Evolutionary conservation across 2,329 filamentous ascomycete species (phyloP).

Genomic region (Fusarium setosum): DNA sequence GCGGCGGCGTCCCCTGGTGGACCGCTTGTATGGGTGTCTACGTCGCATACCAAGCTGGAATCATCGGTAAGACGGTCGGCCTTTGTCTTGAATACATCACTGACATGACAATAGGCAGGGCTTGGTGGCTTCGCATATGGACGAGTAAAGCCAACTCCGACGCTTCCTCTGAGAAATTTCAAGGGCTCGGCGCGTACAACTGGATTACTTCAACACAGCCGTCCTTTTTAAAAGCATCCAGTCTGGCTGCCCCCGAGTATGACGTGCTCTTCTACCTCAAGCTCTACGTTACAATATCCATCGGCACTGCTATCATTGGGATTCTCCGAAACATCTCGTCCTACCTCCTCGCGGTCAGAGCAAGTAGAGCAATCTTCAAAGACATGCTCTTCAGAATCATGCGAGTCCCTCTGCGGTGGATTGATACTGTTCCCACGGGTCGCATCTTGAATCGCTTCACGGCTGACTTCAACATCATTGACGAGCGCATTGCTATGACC

Average conservation of each 20-base stretch:
- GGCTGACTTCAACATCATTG: slow-evolving; percentile 78
- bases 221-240: slow-evolving; percentile 52
- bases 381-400: slow-evolving; percentile 74
- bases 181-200: slow-evolving; percentile 47
- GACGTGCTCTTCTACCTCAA: slow-evolving; percentile 72
- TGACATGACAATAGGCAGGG: slow-evolving; percentile 52
- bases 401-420: slow-evolving; percentile 77
- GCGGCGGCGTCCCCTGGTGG: slow-evolving; percentile 74
- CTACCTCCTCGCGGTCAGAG: slow-evolving; percentile 72
- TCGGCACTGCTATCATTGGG: slow-evolving; percentile 67
- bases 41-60: slow-evolving; percentile 61
- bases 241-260: slow-evolving; percentile 44
- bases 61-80: slow-evolving; percentile 56
- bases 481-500: slow-evolving; percentile 72
- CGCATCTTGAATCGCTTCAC: slow-evolving; percentile 82
- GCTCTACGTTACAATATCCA: slow-evolving; percentile 75
- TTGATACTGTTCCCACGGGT: slow-evolving; percentile 83
- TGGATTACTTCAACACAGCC: slow-evolving; percentile 59
- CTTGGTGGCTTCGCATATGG: slow-evolving; percentile 74
- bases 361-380: slow-evolving; percentile 73
- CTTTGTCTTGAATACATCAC: not conserved
- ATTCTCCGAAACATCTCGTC: slow-evolving; percentile 71
- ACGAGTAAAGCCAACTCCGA: slow-evolving; percentile 50
- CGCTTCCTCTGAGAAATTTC: slow-evolving; percentile 30
- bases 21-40: slow-evolving; percentile 62